Evolutionary conservation across 768 basidiomycete genomes (phyloP).

Genomic region (Boletellus sp.): DNA sequence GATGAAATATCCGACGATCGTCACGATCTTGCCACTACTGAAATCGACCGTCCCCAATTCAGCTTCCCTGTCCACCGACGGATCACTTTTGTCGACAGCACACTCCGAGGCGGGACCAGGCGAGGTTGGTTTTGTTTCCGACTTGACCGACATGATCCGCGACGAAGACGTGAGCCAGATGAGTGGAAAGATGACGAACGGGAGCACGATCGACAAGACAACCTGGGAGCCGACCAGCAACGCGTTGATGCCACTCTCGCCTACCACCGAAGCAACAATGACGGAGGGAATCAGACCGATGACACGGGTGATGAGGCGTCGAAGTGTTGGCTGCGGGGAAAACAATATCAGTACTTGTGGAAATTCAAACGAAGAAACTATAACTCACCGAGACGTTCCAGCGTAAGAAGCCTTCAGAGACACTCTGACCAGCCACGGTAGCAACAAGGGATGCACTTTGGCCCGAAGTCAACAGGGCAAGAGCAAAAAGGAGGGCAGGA

Average conservation of each 20-base stretch:
- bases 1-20: constrained; percentile 49
- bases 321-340: constrained; percentile 54
- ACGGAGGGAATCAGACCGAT: constrained; percentile 82
- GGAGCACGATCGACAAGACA: constrained; percentile 75
- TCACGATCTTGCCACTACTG: constrained; percentile 54
- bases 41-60: constrained; percentile 52
- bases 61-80: constrained; percentile 1
- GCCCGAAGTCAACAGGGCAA: constrained; percentile 80
- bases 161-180: constrained; percentile 68
- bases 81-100: background rate
- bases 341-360: constrained; percentile 28
- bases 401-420: constrained; percentile 84
- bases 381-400: constrained; percentile 82
- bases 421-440: constrained; percentile 86
- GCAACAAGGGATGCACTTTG: constrained; percentile 90
- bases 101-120: background rate
- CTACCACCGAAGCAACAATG: constrained; percentile 69
- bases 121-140: background rate
- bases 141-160: constrained; percentile 63
- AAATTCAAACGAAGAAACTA: constrained; percentile 12
- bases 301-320: constrained; percentile 79
- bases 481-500: constrained; percentile 82
- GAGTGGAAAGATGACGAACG: constrained; percentile 81
- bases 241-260: constrained; percentile 63
- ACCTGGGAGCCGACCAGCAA: constrained; percentile 89